Percentiles rank a stretch among this genome's conserved stretches.
These are phyloP conservation scores for Teratosphaeria epicoccoides DNA, from an alignment of 2,329 filamentous ascomycete genomes.

Conservation along the genomic window DNA sequence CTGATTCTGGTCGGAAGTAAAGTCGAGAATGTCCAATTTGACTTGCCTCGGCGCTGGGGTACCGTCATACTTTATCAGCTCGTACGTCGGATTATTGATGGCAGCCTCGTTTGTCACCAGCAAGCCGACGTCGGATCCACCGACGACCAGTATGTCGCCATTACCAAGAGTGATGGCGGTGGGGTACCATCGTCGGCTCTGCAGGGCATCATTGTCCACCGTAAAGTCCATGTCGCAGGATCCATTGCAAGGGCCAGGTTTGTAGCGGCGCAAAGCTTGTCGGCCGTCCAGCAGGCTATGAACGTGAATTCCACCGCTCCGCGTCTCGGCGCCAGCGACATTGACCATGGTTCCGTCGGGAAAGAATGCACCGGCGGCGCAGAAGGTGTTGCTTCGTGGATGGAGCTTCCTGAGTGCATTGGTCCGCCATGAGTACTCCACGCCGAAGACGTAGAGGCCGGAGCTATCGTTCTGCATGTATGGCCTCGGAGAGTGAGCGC, in stretches of 20 bases:
- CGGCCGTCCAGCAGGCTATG: background rate
- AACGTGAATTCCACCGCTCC: background rate
- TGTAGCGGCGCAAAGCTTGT: background rate
- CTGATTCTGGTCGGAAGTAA: slow-evolving; percentile 20
- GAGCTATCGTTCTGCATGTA: background rate
- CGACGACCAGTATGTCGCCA: background rate
- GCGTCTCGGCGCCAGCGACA: background rate
- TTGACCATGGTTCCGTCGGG: background rate
- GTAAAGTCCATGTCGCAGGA: background rate
- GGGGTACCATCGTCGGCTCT: background rate
- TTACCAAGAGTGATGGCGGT: background rate
- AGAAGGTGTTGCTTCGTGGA: background rate
- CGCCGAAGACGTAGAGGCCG: background rate
- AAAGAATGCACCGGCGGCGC: background rate
- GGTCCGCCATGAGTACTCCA: background rate
- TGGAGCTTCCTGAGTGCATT: background rate
- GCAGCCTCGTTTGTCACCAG: background rate
- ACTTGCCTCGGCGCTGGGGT: slow-evolving; percentile 30
- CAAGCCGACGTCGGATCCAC: background rate
- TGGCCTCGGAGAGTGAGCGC: background rate
- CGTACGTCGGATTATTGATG: slow-evolving; percentile 51
- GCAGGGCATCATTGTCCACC: background rate
- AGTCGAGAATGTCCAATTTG: slow-evolving; percentile 22
- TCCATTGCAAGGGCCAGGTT: background rate
- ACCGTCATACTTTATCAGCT: slow-evolving; percentile 43